phyloP scores from a whole-genome alignment of 495 filamentous ascomycete species.

The Beverwykella pulmonaria region DNA sequence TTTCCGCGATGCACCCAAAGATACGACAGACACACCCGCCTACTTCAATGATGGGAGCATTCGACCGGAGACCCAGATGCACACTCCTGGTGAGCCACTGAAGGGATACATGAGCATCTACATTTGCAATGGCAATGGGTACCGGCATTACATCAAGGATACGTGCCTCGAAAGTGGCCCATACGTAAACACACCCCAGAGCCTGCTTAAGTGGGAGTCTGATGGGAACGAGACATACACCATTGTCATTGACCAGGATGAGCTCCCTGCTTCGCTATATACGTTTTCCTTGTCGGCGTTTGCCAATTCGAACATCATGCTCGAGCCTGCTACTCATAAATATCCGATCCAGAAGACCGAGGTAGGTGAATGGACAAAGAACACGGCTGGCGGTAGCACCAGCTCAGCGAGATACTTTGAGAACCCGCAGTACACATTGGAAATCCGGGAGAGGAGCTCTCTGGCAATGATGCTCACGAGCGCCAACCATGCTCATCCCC shows the following conservation, averaged over 20 bases:
- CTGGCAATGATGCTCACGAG: conserved; percentile 74
- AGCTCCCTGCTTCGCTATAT: conserved; percentile 67
- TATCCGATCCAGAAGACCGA: conserved; percentile 60
- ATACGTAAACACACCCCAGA: conserved; percentile 94
- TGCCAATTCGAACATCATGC: conserved; percentile 59
- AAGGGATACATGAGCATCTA: conserved; percentile 80
- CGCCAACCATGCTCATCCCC: conserved; percentile 58
- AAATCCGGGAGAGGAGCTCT: conserved; percentile 57
- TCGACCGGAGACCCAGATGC: conserved; percentile 9
- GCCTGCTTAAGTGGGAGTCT: conserved; percentile 74
- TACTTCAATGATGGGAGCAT: conserved; percentile 28
- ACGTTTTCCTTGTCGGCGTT: conserved; percentile 85
- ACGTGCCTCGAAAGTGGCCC: conserved; percentile 67
- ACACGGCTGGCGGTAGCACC: conserved; percentile 83
- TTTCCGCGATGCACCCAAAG: conserved; percentile 55
- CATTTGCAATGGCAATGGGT: conserved; percentile 72
- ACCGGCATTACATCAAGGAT: conserved; percentile 71
- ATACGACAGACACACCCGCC: conserved; percentile 14
- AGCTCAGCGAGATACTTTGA: conserved; percentile 70
- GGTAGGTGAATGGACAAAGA: conserved; percentile 68
- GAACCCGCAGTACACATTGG: conserved; percentile 84
- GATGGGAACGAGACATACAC: conserved; percentile 66
- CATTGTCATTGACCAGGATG: conserved; percentile 75
- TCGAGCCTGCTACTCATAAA: conserved; percentile 62
- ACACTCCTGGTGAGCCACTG: conserved; percentile 8